A percentile compares a stretch with the other conserved stretches of the same genome.
Evolutionary conservation across 116 monocot species (phyloP).

Genomic region (Trichopus zeylanicus): DNA sequence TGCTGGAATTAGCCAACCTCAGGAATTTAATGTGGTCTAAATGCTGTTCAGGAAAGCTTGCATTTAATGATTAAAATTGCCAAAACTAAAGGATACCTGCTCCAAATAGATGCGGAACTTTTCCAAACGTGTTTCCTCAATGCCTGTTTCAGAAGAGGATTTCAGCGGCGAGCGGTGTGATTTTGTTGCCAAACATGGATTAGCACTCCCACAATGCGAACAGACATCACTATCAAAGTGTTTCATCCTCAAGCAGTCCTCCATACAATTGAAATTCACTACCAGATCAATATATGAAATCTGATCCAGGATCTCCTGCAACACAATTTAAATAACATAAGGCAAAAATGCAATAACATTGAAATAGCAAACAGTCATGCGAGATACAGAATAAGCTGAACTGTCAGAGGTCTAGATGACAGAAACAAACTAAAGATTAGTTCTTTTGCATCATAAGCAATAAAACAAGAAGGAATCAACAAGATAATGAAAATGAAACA

Average conservation of each 20-base stretch:
- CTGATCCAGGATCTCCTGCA: conserved; percentile 83
- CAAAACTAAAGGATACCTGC: conserved; percentile 33
- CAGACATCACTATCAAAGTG: conserved; percentile 41
- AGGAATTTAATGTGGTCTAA: too few relatives aligned
- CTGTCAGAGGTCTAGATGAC: background rate
- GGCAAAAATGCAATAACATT: background rate
- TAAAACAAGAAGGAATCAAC: background rate
- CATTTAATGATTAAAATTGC: background rate
- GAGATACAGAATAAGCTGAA: too few relatives aligned
- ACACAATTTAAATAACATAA: background rate
- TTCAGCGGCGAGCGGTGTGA: conserved; percentile 29
- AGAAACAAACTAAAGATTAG: background rate
- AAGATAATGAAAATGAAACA: background rate
- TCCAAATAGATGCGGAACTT: conserved; percentile 45
- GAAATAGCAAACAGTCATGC: too few relatives aligned
- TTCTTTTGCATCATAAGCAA: background rate
- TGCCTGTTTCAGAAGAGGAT: conserved; percentile 17
- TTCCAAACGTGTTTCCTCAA: conserved; percentile 27
- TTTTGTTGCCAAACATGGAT: conserved; percentile 45
- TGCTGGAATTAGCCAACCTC: too few relatives aligned
- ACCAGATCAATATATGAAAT: conserved; percentile 81
- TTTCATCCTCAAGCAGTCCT: conserved; percentile 50
- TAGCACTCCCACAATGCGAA: conserved; percentile 52
- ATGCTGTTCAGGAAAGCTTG: too few relatives aligned
- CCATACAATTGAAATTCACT: conserved; percentile 69